Evolutionary conservation across 768 basidiomycete species (phyloP).

Genomic region (Lactifluus hygrophoroides): DNA sequence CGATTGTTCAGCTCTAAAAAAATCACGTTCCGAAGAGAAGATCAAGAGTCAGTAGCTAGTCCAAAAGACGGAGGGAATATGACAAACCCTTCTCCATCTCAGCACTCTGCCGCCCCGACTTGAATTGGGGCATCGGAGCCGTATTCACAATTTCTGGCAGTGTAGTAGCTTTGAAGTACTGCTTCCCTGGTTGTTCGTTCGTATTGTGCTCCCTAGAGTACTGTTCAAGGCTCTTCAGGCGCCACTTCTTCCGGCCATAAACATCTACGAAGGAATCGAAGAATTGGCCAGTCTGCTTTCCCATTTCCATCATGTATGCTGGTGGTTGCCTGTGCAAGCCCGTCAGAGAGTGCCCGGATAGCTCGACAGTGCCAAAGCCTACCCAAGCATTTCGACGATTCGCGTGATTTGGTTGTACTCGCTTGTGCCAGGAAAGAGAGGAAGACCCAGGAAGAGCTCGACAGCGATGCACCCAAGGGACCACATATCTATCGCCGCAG

Average conservation of each 20-base stretch:
- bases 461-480: constrained; percentile 97
- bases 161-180: constrained; percentile 93
- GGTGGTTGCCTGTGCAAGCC: constrained; percentile 64
- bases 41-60: not conserved
- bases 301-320: constrained; percentile 86
- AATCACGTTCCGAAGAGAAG: not conserved
- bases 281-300: constrained; percentile 92
- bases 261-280: constrained; percentile 75
- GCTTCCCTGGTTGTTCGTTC: constrained; percentile 96
- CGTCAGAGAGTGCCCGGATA: constrained; percentile 5
- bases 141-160: constrained; percentile 94
- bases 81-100: constrained; percentile 82
- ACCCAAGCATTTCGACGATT: constrained; percentile 99
- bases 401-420: constrained; percentile 98
- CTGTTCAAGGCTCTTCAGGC: constrained; percentile 86
- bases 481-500: constrained; percentile 98
- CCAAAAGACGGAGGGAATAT: not conserved
- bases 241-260: constrained; percentile 74
- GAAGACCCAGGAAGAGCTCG: constrained; percentile 92
- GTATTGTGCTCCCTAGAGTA: constrained; percentile 93
- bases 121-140: constrained; percentile 85
- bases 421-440: constrained; percentile 96
- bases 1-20: constrained; percentile 82
- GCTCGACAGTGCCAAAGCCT: constrained; percentile 27
- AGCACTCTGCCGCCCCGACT: constrained; percentile 54